Evolutionary conservation across 306 rosid genomes (phyloP), one percentile per base, ranked within the genome.

Genomic region (Bauhinia variegata): DNA sequence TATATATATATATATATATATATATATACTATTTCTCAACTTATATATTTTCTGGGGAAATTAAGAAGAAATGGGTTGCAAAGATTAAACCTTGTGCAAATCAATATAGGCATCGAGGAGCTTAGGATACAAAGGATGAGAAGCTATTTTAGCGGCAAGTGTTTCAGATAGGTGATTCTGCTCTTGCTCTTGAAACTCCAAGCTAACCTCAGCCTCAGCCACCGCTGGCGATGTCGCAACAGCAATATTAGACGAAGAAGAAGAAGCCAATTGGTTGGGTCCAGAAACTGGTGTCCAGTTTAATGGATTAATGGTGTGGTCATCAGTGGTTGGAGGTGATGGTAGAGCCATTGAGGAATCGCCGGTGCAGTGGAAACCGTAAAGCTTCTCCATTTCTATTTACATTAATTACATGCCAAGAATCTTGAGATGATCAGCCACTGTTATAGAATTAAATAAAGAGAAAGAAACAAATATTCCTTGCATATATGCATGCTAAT

Each of bases 91-190:
- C 96, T 83, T 87, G 44, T 83, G 95, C 71, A 95, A 90, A 63
- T 84, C 91, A 78, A 90, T 75, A 65, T 80, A 85, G 53, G 89
- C 87, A 28, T 80, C 78, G 37, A 87, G 73, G 0, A 90, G 90
- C 53, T 80, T 75, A 42, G 97, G 87, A 68, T 83, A 90, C 58
- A 84, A 84, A 61, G 95, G 97, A 75, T 90, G 97, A 44, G 86
- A 84, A 68, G 87, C 89, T 33, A 90, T 85, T 82, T 79, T 83
- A 3, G 70, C 80, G 33, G 83, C 70, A 51, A 80, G 59, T 2
- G 6, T 72, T 53, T 63, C 54, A 14, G 82, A 53, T 60, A 67
- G 73, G 43, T 82, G 75, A 30, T 81, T 84, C 3, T 68, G 69
- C 5, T 28, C 70, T 36, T 78, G 76, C 44, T 28, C 70, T 36